Percentiles rank a stretch among this genome's conserved stretches.
phyloP scores from a whole-genome alignment of 306 rosid genomes.

The Fragaria vesca region DNA sequence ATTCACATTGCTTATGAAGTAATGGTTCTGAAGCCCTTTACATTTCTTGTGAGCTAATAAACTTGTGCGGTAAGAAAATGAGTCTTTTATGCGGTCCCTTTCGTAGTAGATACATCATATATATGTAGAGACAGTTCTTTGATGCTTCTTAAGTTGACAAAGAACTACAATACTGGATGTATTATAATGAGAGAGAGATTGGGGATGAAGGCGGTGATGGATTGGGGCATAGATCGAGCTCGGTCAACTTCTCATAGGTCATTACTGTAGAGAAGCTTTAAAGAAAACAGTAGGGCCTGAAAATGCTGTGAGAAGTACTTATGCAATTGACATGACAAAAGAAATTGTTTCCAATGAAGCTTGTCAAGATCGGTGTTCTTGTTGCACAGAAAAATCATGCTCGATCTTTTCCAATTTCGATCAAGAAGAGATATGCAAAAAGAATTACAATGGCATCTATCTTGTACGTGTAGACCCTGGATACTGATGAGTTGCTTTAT shows the following conservation, averaged over 20 bases:
- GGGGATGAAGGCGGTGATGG: background rate
- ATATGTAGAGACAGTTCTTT: background rate
- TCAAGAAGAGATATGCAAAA: background rate
- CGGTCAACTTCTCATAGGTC: background rate
- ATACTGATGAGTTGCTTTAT: background rate
- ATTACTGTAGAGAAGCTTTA: background rate
- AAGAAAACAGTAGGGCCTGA: background rate
- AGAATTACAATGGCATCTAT: background rate
- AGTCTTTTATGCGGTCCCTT: background rate
- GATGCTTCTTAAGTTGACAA: background rate
- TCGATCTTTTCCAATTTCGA: background rate
- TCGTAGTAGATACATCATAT: background rate
- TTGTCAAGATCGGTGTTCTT: background rate
- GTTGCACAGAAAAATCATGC: background rate
- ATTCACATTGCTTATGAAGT: background rate
- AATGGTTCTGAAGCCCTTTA: background rate
- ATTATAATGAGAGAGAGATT: background rate
- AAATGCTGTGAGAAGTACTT: background rate
- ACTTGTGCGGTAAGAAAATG: background rate
- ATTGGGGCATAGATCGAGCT: background rate
- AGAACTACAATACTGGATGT: background rate
- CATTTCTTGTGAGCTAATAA: background rate
- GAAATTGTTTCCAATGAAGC: background rate
- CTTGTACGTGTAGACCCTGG: background rate
- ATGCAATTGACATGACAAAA: background rate